Base-by-base conservation (phyloP, 352 stramenopile species). In the Phytophthora tentaculata region DNA sequence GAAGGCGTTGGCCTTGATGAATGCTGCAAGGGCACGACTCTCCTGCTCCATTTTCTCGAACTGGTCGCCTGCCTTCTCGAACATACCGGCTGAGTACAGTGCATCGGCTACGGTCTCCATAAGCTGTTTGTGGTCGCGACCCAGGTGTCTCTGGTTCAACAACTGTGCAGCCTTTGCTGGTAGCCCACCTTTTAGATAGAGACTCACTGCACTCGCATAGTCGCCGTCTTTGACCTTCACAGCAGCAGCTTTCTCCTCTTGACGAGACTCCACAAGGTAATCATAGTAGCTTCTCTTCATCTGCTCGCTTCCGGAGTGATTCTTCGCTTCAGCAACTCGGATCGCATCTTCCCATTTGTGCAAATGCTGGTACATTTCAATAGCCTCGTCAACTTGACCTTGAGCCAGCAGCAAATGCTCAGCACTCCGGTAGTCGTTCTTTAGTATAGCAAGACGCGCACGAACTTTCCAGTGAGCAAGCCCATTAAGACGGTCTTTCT, bases 341-440 rank as follows among this genome's bases (percentile, higher is more conserved):
- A 98, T 96, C n/a, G 96, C 94, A 53, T 98, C 92, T 72, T 98
- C 94, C 82, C 90, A 98, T 70, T 97, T 94, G 63, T 98, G 91
- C 51, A 98, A 64, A 28, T 96, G 84, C 74, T 98, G 90, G 71
- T 98, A 98, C 94, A 98, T 98, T 29, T 94, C 80, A 53, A 98
- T 98, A 12, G 93, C 92, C 28, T 98, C 95, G 53, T 98, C 92
- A 17, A 98, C 69, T 76, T 97, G 92, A 32, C 86, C 85, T 62
- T 98, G 93, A 0, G 90, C 89, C 17, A 98, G 76, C 43, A 98
- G 69, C 35, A 98, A 86, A 62, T 97, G 85, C 77, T 98, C 95
- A 3, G 95, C 94, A 43, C 84, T 88, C 24, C 86, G 80, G 52
- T 97, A 94, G 71, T 98, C 91, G 67, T 96, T 97, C 59, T 95